Conservation (phyloP, 1,139 yeast species). For the Zygosaccharomyces pseudobailii region DNA sequence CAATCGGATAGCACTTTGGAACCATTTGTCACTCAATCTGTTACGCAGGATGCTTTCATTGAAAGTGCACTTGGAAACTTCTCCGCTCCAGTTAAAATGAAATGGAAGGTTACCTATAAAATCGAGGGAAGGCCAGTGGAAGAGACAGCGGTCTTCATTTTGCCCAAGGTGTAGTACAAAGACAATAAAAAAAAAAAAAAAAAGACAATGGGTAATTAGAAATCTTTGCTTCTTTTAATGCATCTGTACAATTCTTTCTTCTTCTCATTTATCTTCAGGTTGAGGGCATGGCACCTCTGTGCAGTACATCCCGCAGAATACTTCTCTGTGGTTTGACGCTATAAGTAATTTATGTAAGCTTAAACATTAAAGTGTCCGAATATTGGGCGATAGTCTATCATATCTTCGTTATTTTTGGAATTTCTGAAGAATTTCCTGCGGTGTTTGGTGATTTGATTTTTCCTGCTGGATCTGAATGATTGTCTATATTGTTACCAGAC, state of each 20-base stretch:
- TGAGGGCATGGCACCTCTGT: too few species aligned
- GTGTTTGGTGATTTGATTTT: constrained; percentile 30
- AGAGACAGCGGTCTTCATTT: constrained; percentile 52
- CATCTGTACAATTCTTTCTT: constrained; percentile 1
- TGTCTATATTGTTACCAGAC: constrained; percentile 1
- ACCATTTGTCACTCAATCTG: constrained; percentile 49
- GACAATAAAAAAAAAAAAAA: not conserved
- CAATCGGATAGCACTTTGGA: constrained; percentile 57
- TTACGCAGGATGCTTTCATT: constrained; percentile 41
- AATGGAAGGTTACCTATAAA: constrained; percentile 70
- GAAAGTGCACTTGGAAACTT: constrained; percentile 43
- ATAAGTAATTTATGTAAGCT: too few species aligned
- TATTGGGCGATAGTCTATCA: not conserved
- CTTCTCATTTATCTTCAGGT: not conserved
- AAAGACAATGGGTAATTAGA: not conserved
- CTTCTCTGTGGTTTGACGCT: too few species aligned
- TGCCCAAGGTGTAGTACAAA: constrained; percentile 31
- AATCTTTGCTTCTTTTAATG: not conserved
- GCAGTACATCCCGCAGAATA: too few species aligned
- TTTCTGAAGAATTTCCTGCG: constrained; percentile 34
- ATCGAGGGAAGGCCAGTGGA: constrained; percentile 45
- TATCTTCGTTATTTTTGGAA: constrained; percentile 22
- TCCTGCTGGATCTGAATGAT: constrained; percentile 5
- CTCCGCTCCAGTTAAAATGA: constrained; percentile 53
- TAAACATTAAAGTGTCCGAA: not conserved